These are phyloP conservation scores for Wickerhamomyces chaumierensis DNA, from an alignment of 805 yeast genomes.

Conservation along the genomic window DNA sequence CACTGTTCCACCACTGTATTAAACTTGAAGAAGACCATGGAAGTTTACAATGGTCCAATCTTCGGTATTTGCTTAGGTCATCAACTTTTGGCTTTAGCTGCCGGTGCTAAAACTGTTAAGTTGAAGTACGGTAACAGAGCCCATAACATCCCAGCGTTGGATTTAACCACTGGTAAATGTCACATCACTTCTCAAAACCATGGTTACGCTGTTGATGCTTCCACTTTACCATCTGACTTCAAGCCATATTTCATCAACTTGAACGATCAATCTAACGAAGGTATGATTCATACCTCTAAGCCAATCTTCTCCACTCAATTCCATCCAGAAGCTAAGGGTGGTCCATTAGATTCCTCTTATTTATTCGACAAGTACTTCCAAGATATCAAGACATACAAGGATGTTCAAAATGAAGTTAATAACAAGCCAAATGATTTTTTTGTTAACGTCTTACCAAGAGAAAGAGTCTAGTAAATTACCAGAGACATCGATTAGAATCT, in stretches of 20 bases:
- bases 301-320: constrained; percentile 96
- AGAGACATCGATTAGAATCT: too few species aligned
- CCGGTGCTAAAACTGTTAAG: constrained; percentile 88
- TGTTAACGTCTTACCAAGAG: constrained; percentile 54
- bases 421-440: constrained; percentile 36
- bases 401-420: constrained; percentile 24
- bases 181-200: constrained; percentile 98
- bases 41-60: constrained; percentile 63
- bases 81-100: constrained; percentile 88
- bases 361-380: constrained; percentile 84
- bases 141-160: constrained; percentile 94
- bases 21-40: constrained; percentile 62
- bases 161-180: constrained; percentile 81
- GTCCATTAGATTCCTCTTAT: constrained; percentile 88
- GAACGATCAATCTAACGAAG: constrained; percentile 95
- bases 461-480: constrained; percentile 45
- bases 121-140: constrained; percentile 98
- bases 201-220: constrained; percentile 90
- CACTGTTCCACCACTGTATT: constrained; percentile 73
- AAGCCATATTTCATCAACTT: constrained; percentile 84
- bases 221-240: constrained; percentile 65
- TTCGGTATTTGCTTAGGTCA: constrained; percentile 98
- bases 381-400: constrained; percentile 49
- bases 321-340: constrained; percentile 99
- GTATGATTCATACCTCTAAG: constrained; percentile 78